phyloP scores from a whole-genome alignment of 2,329 filamentous ascomycete species.

The Emmonsiellopsis sp. region DNA sequence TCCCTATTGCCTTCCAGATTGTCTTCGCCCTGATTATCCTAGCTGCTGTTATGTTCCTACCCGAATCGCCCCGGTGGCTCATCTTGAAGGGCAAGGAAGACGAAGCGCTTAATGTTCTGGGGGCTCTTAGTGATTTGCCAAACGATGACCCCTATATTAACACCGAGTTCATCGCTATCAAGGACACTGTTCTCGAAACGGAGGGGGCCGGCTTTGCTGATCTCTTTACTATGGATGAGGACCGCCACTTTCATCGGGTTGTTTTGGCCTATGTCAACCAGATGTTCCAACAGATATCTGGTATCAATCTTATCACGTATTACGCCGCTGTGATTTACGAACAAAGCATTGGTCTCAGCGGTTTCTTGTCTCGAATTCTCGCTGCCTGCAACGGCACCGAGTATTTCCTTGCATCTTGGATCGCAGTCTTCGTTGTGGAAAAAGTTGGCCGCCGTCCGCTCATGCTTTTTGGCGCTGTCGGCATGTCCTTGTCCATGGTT shows the following conservation, averaged over 20 bases:
- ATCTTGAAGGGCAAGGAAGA: constrained; percentile 48
- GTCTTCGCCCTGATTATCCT: constrained; percentile 46
- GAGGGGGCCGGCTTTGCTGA: constrained; percentile 46
- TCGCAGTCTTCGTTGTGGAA: constrained; percentile 44
- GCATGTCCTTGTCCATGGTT: constrained; percentile 58
- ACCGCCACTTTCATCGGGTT: constrained; percentile 49
- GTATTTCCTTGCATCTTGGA: constrained; percentile 44
- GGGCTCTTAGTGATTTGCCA: constrained; percentile 39
- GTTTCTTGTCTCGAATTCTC: constrained; percentile 38
- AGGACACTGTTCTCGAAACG: constrained; percentile 45
- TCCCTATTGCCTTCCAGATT: constrained; percentile 51
- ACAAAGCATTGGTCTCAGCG: constrained; percentile 31
- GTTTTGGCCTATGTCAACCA: constrained; percentile 50
- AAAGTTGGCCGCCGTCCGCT: constrained; percentile 51
- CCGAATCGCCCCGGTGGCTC: constrained; percentile 52
- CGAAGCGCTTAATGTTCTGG: constrained; percentile 40
- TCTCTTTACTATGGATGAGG: constrained; percentile 50
- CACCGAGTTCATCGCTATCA: constrained; percentile 43
- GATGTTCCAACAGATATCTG: constrained; percentile 44
- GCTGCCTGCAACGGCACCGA: constrained; percentile 47
- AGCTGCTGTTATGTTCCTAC: constrained; percentile 40
- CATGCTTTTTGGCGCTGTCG: constrained; percentile 61
- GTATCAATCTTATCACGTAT: constrained; percentile 39
- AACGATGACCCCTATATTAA: constrained; percentile 38
- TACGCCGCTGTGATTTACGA: constrained; percentile 37